Percentiles rank a stretch among this genome's conserved stretches.
Evolutionary conservation across 768 basidiomycete genomes (phyloP).

Genomic region (Tylopilus subfusipes): DNA sequence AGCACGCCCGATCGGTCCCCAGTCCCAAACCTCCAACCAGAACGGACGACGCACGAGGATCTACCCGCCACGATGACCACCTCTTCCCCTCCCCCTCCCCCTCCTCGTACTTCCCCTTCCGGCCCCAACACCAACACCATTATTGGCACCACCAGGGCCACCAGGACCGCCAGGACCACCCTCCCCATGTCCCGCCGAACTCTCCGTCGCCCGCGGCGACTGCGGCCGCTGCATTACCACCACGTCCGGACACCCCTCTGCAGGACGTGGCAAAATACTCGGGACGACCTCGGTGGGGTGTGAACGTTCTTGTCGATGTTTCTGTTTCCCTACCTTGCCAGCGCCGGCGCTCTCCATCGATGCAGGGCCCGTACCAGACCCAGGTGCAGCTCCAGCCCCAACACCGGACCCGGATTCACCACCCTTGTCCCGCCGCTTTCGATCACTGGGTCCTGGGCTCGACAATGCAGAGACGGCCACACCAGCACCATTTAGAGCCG

Average conservation of each 20-base stretch:
- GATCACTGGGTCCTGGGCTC: slow-evolving; percentile 22
- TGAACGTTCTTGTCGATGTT: slow-evolving; percentile 11
- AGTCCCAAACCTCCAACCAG: too few species aligned
- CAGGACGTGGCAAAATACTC: slow-evolving; percentile 26
- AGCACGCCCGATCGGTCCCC: too few species aligned
- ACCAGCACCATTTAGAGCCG: slow-evolving; percentile 63
- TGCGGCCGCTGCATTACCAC: slow-evolving; percentile 10
- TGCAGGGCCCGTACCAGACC: background rate
- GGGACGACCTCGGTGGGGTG: slow-evolving; percentile 9
- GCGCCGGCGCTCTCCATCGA: background rate
- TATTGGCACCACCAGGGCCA: background rate
- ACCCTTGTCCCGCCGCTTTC: slow-evolving; percentile 20
- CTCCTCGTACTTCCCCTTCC: slow-evolving; percentile 24
- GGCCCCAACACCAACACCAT: background rate
- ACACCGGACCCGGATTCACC: background rate
- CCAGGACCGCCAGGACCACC: background rate
- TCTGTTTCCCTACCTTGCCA: slow-evolving; percentile 14
- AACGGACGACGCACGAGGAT: background rate
- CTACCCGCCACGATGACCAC: slow-evolving; percentile 30
- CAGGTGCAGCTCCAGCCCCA: background rate
- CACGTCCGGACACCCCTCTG: slow-evolving; percentile 11
- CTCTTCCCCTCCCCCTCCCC: slow-evolving; percentile 32
- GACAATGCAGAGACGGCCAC: slow-evolving; percentile 31
- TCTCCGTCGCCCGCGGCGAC: slow-evolving; percentile 9
- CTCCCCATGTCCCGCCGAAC: background rate